Evolutionary conservation across 2,329 filamentous ascomycete genomes (phyloP).

Genomic region (Apiospora sp.): DNA sequence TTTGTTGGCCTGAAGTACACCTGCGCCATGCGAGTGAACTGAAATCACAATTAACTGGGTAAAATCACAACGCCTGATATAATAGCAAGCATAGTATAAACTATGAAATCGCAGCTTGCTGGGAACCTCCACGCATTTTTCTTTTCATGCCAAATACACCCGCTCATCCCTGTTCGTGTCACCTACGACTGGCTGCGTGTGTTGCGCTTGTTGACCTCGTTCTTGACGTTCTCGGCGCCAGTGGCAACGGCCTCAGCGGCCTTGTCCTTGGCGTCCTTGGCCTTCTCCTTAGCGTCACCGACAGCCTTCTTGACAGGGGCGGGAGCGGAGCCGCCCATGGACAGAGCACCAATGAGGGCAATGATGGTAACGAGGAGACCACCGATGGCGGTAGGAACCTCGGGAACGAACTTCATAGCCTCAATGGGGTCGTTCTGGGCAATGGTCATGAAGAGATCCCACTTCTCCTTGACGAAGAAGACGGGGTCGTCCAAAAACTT

Average conservation of each 20-base stretch:
- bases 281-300: slow-evolving; percentile 71
- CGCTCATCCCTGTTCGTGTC: not conserved
- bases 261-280: slow-evolving; percentile 80
- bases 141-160: slow-evolving; percentile 18
- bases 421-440: slow-evolving; percentile 82
- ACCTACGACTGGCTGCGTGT: slow-evolving; percentile 63
- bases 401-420: slow-evolving; percentile 88
- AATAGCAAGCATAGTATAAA: slow-evolving; percentile 23
- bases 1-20: slow-evolving; percentile 26
- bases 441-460: slow-evolving; percentile 88
- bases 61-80: slow-evolving; percentile 27
- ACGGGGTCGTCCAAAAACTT: slow-evolving; percentile 93
- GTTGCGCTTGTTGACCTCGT: slow-evolving; percentile 70
- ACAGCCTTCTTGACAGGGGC: slow-evolving; percentile 79
- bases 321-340: slow-evolving; percentile 69
- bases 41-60: slow-evolving; percentile 6
- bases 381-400: slow-evolving; percentile 83
- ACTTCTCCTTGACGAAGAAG: slow-evolving; percentile 87
- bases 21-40: slow-evolving; percentile 26
- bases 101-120: slow-evolving; percentile 19
- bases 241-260: slow-evolving; percentile 64
- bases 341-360: slow-evolving; percentile 73
- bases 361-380: slow-evolving; percentile 75
- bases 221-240: slow-evolving; percentile 78
- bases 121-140: not conserved